phyloP scores from a whole-genome alignment of 352 stramenopile species.

The Globisporangium yorkense region DNA sequence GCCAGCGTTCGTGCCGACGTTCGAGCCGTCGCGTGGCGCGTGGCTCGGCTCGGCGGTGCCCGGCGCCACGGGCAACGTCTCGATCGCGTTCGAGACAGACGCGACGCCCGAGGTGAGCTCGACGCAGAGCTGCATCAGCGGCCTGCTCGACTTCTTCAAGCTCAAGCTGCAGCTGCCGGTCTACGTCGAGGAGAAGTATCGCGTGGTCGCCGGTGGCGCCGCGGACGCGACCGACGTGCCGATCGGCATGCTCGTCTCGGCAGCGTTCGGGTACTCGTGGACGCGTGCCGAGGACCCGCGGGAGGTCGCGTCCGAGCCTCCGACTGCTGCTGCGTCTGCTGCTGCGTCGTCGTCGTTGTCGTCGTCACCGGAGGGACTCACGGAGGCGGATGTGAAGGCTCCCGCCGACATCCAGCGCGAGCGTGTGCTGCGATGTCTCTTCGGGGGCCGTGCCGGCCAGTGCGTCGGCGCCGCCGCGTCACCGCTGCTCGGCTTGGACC shows the following conservation, averaged over 20 bases:
- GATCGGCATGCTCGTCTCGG: slow-evolving; percentile 59
- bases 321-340: too few relatives aligned
- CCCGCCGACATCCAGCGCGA: background rate
- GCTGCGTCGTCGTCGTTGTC: too few relatives aligned
- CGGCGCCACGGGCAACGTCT: slow-evolving; percentile 65
- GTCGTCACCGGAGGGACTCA: too few relatives aligned
- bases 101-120: slow-evolving; percentile 60
- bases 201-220: slow-evolving; percentile 19
- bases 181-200: slow-evolving; percentile 56
- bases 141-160: slow-evolving; percentile 77
- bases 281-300: slow-evolving; percentile 34
- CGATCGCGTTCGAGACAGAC: slow-evolving; percentile 73
- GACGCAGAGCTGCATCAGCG: slow-evolving; percentile 75
- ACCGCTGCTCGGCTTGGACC: slow-evolving; percentile 46
- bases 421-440: background rate
- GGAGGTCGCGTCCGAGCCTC: slow-evolving; percentile 9
- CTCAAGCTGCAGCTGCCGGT: slow-evolving; percentile 66
- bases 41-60: slow-evolving; percentile 68
- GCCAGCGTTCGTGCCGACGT: slow-evolving; percentile 63
- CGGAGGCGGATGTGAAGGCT: background rate
- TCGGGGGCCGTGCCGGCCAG: background rate
- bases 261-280: slow-evolving; percentile 64
- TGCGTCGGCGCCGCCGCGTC: slow-evolving; percentile 11
- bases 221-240: slow-evolving; percentile 24
- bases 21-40: slow-evolving; percentile 41